Base-by-base conservation (phyloP, 257 asterid genomes). In the Solanum corneliomulleri region DNA sequence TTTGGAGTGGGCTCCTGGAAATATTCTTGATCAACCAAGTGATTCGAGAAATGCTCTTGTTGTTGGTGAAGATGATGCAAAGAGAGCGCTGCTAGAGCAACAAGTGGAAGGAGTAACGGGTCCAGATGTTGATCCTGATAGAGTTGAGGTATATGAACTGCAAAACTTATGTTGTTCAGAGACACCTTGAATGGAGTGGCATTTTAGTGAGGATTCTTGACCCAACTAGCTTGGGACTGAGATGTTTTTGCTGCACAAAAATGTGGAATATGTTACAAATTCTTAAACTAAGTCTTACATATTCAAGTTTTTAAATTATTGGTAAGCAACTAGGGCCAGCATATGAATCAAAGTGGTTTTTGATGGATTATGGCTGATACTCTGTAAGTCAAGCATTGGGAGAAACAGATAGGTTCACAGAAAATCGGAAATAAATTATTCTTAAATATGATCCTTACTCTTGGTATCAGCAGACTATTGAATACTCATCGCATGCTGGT, bases 1-100 rank as follows among this genome's bases (percentile, higher is more conserved):
- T 92, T 89, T 97, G 93, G 99, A 97, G 90, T 95, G 98, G 99
- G 99, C 99, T 68, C 99, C 99, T 87, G 96, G 87, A 64, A 88
- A 94, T 89, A 93, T 97, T 91, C 96, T 97, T 25, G 88, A 89
- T 92, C 93, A 83, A 88, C 83, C 91, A 62, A 88, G 66, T 89
- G 94, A 71, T 72, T 78, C 89, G 35, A 86, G 78, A 72, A 90
- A 88, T 85, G 80, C 66, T 86, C 77, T 86, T 60, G 82, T 87
- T 82, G 92, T 89, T 80, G 98, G 90, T 45, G 96, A 92, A 86
- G 89, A 66, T 62, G 96, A 92, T 62, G 90, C 82, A 35, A 91
- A 89, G 86, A 93, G 92, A 88, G 92, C 91, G 86, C 83, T 89
- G 84, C 94, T 93, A 62, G 94, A 94, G 88, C 98, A 92, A 86